Conservation (phyloP, 2,329 filamentous ascomycete species). For the Coniochaeta sp. region DNA sequence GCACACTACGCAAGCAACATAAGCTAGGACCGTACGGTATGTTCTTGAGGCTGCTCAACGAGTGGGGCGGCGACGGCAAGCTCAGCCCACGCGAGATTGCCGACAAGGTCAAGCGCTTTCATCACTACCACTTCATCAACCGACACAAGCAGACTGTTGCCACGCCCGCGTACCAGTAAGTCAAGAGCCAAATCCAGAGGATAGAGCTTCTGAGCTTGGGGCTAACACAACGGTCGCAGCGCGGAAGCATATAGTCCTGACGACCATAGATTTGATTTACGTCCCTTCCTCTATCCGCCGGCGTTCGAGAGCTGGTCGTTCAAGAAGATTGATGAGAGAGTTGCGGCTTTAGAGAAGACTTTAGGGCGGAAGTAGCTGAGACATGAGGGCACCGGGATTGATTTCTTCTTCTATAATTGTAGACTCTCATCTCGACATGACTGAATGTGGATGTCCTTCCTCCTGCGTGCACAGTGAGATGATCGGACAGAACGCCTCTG, state of each 20-base stretch:
- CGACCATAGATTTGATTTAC: background rate
- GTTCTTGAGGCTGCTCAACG: background rate
- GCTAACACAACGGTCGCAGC: too few relatives aligned
- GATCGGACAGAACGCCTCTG: too few relatives aligned
- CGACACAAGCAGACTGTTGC: background rate
- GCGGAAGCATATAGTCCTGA: background rate
- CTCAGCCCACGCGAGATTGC: constrained; percentile 29
- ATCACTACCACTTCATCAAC: constrained; percentile 11
- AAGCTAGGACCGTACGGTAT: constrained; percentile 38
- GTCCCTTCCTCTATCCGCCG: background rate
- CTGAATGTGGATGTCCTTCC: too few relatives aligned
- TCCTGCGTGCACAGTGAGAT: too few relatives aligned
- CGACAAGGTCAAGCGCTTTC: constrained; percentile 21
- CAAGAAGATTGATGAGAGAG: constrained; percentile 18
- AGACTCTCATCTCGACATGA: too few relatives aligned
- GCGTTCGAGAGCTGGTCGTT: constrained; percentile 16
- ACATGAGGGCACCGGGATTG: too few relatives aligned
- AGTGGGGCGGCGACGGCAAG: constrained; percentile 27
- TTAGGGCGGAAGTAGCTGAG: too few relatives aligned
- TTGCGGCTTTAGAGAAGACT: constrained; percentile 28
- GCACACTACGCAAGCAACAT: constrained; percentile 33
- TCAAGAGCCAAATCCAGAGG: too few relatives aligned
- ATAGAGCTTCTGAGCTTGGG: too few relatives aligned
- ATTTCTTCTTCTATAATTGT: too few relatives aligned
- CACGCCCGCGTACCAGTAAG: background rate